A percentile compares a stretch with the other conserved stretches of the same genome.
These are phyloP conservation scores for Pleodorina starrii DNA, from an alignment of 139 green algal species.

Conservation along the genomic window DNA sequence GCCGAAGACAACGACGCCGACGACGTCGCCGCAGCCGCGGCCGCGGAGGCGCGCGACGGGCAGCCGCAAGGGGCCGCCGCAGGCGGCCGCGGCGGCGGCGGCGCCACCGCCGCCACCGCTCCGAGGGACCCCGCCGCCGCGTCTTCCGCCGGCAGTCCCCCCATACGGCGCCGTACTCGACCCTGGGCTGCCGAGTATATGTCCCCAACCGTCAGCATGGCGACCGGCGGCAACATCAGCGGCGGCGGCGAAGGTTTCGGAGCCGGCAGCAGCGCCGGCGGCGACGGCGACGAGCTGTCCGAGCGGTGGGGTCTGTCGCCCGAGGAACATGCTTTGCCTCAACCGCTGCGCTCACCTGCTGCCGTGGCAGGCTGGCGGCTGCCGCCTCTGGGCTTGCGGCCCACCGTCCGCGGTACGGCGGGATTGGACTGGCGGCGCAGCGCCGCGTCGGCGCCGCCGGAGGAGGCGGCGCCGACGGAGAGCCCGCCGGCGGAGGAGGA, in stretches of 20 bases:
- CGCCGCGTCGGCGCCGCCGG: no score
- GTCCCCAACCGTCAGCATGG: conserved; percentile 9
- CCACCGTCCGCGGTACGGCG: no score
- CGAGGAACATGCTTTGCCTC: neutral
- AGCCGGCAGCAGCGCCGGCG: neutral
- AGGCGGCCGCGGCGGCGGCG: neutral
- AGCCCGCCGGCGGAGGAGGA: no score
- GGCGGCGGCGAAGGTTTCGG: neutral
- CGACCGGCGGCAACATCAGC: neutral
- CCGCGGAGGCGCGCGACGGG: neutral
- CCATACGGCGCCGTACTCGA: neutral
- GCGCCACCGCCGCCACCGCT: neutral
- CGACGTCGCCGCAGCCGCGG: neutral
- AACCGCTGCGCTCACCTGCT: neutral
- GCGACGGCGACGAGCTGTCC: neutral
- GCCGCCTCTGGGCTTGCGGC: no score
- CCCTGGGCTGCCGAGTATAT: neutral
- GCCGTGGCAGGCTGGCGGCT: no score
- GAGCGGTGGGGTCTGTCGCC: neutral
- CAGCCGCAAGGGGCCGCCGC: neutral
- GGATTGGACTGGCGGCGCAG: no score
- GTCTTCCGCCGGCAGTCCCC: neutral
- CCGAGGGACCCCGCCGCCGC: neutral
- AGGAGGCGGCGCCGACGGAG: no score
- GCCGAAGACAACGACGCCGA: neutral